Conservation (phyloP, 805 yeast genomes). For the Lachancea dasiensis region DNA sequence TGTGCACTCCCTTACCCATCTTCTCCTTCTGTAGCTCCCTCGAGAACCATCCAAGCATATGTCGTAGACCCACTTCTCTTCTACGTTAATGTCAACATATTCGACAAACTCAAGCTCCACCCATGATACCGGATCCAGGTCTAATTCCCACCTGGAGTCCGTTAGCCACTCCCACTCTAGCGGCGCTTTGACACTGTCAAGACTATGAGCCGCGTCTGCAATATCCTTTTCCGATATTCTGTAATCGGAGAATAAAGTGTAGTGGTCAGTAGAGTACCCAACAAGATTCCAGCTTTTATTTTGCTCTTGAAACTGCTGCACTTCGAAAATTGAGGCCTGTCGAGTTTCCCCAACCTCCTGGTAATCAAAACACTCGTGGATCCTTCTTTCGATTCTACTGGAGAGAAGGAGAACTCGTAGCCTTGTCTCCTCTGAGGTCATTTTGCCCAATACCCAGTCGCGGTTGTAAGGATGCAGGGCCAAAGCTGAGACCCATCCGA, state of each 20-base stretch:
- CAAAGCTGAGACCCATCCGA: conserved; percentile 46
- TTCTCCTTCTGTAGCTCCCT: conserved; percentile 49
- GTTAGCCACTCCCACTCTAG: conserved; percentile 47
- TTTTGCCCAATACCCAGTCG: conserved; percentile 38
- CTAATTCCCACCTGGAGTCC: conserved; percentile 55
- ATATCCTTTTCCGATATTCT: conserved; percentile 30
- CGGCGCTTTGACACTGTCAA: conserved; percentile 49
- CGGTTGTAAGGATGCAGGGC: conserved; percentile 51
- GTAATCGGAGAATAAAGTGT: conserved; percentile 42
- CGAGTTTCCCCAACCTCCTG: conserved; percentile 40
- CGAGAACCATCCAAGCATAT: conserved; percentile 29
- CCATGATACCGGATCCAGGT: conserved; percentile 61
- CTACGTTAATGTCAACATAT: conserved; percentile 57
- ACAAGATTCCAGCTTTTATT: conserved; percentile 57
- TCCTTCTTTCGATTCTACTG: conserved; percentile 42
- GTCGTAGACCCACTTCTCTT: conserved; percentile 86
- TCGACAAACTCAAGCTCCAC: conserved; percentile 47
- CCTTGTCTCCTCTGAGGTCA: conserved; percentile 63
- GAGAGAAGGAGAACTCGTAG: conserved; percentile 42
- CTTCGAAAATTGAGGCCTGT: conserved; percentile 61
- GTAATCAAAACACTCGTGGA: conserved; percentile 36
- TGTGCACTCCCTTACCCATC: conserved; percentile 51
- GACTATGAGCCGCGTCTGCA: conserved; percentile 13
- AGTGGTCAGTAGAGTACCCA: conserved; percentile 52
- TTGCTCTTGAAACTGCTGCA: conserved; percentile 47